These are phyloP conservation scores for Phytopythium sindhum DNA, from an alignment of 352 stramenopile genomes.

Conservation along the genomic window DNA sequence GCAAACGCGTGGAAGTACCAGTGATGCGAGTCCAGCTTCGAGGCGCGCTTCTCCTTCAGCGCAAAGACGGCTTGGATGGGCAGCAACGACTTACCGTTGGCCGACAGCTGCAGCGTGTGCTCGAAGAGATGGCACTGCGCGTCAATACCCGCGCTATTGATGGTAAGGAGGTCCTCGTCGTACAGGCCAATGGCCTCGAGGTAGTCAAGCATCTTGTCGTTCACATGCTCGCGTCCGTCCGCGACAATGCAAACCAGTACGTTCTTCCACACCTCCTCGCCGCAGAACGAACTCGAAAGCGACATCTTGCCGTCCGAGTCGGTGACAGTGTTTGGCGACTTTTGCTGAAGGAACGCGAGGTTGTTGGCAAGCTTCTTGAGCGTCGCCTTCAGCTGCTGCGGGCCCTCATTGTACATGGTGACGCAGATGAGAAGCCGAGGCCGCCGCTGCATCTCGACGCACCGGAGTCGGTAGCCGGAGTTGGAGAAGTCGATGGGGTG, in stretches of 20 bases:
- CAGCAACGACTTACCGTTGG: constrained; percentile 65
- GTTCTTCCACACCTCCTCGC: constrained; percentile 78
- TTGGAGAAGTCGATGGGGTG: constrained; percentile 75
- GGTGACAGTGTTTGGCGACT: constrained; percentile 12
- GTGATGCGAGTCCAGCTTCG: constrained; percentile 82
- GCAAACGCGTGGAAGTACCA: constrained; percentile 86
- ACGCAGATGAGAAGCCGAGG: constrained; percentile 83
- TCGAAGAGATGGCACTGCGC: constrained; percentile 85
- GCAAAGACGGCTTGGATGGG: constrained; percentile 79
- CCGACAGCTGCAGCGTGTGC: constrained; percentile 71
- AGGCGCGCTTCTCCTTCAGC: constrained; percentile 79
- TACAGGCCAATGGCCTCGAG: constrained; percentile 70
- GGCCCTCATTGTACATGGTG: constrained; percentile 84
- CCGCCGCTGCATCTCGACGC: constrained; percentile 66
- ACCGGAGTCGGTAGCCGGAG: constrained; percentile 69
- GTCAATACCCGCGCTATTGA: constrained; percentile 80
- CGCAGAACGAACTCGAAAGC: constrained; percentile 40
- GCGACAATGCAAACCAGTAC: constrained; percentile 79
- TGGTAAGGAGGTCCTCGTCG: constrained; percentile 82
- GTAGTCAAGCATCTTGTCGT: constrained; percentile 82
- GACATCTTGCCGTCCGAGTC: constrained; percentile 27
- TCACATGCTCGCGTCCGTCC: constrained; percentile 70
- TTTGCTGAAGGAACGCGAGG: constrained; percentile 62
- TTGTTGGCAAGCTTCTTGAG: constrained; percentile 85
- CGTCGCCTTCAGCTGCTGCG: constrained; percentile 62